Percentiles rank a stretch among this genome's conserved stretches.
phyloP scores from a whole-genome alignment of 306 rosid genomes.

The Amphicarpaea edgeworthii region DNA sequence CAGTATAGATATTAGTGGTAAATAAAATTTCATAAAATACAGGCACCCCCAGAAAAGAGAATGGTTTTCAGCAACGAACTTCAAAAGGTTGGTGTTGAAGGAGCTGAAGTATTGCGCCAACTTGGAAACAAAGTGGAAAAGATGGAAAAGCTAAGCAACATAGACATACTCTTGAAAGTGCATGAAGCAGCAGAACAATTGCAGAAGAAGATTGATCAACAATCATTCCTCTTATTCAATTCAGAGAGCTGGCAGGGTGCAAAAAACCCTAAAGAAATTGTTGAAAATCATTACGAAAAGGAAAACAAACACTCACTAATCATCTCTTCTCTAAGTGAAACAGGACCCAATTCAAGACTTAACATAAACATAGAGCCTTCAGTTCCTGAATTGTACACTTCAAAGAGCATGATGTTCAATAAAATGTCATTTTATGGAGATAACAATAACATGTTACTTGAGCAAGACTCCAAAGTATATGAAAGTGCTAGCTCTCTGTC shows the following conservation, averaged over 20 bases:
- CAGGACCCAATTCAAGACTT: constrained; percentile 43
- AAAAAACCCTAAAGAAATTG: constrained; percentile 47
- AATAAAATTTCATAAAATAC: too few species aligned
- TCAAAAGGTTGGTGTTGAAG: constrained; percentile 29
- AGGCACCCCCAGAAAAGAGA: too few species aligned
- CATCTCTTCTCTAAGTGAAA: constrained; percentile 55
- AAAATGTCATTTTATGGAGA: constrained; percentile 47
- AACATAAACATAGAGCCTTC: constrained; percentile 44
- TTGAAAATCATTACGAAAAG: constrained; percentile 44
- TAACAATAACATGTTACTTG: constrained; percentile 5
- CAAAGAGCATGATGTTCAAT: constrained; percentile 47
- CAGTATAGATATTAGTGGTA: too few species aligned
- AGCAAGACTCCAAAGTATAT: constrained; percentile 56
- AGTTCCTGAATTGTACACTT: constrained; percentile 47
- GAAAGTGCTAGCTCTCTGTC: constrained; percentile 77
- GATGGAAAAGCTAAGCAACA: constrained; percentile 60
- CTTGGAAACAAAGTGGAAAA: constrained; percentile 68
- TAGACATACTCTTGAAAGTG: constrained; percentile 55
- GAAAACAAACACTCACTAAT: constrained; percentile 48
- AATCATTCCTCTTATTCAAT: constrained; percentile 65
- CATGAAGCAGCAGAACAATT: constrained; percentile 67
- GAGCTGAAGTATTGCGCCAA: constrained; percentile 64
- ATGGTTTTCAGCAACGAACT: too few species aligned
- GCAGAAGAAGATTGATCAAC: constrained; percentile 63
- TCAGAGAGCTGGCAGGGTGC: constrained; percentile 56